Conservation (phyloP, 192 early-diverging fungal genomes). For the Gaertneriomyces sp. region DNA sequence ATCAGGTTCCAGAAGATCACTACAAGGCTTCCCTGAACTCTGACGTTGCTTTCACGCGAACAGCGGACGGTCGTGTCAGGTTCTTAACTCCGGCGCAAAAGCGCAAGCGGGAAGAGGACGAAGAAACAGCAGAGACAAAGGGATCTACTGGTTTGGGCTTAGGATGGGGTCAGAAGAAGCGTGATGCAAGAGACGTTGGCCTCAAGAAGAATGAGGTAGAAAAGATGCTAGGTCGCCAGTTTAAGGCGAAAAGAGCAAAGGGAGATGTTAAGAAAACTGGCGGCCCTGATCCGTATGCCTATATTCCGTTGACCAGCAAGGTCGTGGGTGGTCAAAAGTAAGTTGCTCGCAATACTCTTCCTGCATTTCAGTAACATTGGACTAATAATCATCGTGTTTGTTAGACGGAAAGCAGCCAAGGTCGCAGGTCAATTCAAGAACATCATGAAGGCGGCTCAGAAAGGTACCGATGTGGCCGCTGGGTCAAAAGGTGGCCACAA, state of each 20-base stretch:
- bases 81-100: slow-evolving; percentile 66
- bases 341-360: not conserved
- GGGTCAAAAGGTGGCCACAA: slow-evolving; percentile 7
- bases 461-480: slow-evolving; percentile 24
- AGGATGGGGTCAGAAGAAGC: slow-evolving; percentile 32
- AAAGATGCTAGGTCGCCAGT: slow-evolving; percentile 69
- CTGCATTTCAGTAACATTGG: not conserved
- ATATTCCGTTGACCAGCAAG: slow-evolving; percentile 79
- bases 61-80: slow-evolving; percentile 80
- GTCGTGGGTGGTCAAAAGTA: slow-evolving; percentile 50
- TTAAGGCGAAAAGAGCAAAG: slow-evolving; percentile 75
- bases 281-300: slow-evolving; percentile 90
- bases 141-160: slow-evolving; percentile 19
- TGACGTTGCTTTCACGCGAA: slow-evolving; percentile 82
- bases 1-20: slow-evolving; percentile 68
- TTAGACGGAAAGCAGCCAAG: slow-evolving; percentile 41
- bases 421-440: slow-evolving; percentile 37
- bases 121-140: slow-evolving; percentile 47
- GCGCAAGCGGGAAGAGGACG: slow-evolving; percentile 55
- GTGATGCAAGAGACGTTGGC: slow-evolving; percentile 17
- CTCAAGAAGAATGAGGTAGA: slow-evolving; percentile 28
- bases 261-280: slow-evolving; percentile 91
- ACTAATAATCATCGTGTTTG: slow-evolving; percentile 3
- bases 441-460: slow-evolving; percentile 42
- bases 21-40: slow-evolving; percentile 77